Evolutionary conservation across 1,139 yeast genomes (phyloP).

Genomic region (Nakaseomyces bracarensis): DNA sequence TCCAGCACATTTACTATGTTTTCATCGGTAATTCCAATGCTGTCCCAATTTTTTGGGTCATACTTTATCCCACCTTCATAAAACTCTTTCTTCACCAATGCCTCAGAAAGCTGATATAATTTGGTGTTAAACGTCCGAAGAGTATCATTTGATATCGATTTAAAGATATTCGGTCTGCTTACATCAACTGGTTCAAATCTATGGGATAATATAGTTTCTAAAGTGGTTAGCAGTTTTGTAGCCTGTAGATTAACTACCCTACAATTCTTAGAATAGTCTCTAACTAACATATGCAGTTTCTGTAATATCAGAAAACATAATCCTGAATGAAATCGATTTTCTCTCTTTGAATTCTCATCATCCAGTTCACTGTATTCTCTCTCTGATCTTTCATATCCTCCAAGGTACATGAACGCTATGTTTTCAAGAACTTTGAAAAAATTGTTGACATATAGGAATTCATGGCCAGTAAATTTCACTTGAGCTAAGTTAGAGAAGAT

Average conservation of each 20-base stretch:
- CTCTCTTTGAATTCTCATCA: constrained; percentile 2
- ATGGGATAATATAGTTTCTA: constrained; percentile 19
- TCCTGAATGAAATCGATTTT: constrained; percentile 6
- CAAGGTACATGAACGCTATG: constrained; percentile 22
- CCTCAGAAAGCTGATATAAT: constrained; percentile 25
- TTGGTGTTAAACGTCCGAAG: constrained; percentile 18
- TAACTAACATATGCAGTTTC: constrained; percentile 25
- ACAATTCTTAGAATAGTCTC: constrained; percentile 29
- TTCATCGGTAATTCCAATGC: constrained; percentile 20
- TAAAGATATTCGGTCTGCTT: constrained; percentile 1
- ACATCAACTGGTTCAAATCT: constrained; percentile 8
- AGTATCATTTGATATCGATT: constrained; percentile 6
- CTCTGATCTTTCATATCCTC: constrained; percentile 19
- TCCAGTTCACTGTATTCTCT: background rate
- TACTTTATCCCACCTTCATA: constrained; percentile 18
- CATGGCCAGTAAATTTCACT: constrained; percentile 28
- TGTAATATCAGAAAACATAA: constrained; percentile 16
- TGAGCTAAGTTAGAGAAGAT: constrained; percentile 30
- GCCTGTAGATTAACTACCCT: constrained; percentile 19
- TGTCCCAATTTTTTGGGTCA: constrained; percentile 14
- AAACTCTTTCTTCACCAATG: constrained; percentile 28
- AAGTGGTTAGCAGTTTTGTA: constrained; percentile 15
- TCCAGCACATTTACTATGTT: constrained; percentile 17
- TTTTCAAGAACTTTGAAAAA: constrained; percentile 21
- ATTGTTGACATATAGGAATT: constrained; percentile 23